Evolutionary conservation across 2,329 filamentous ascomycete genomes (phyloP), one percentile per base, ranked within the genome.

Genomic region (Penicillium frequentans): DNA sequence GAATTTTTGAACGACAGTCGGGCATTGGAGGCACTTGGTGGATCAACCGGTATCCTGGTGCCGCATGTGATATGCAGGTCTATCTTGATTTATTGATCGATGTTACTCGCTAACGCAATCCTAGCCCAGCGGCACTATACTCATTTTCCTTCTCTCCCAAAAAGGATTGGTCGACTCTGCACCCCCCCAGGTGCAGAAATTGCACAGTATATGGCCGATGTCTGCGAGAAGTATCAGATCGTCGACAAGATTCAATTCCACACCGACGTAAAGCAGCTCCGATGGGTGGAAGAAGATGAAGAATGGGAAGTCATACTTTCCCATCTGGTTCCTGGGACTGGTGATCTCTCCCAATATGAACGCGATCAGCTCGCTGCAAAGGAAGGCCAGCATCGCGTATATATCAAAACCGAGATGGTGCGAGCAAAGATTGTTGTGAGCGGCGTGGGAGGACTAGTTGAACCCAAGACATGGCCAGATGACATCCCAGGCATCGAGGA

Each of bases 1-100:
- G 77, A 27, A 79, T 89, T 65, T 88, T 87, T 57, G 86, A 89
- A 24, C 77, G 82, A 13, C 76, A 84, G 58, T 72, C 76, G 4
- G 79, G 80, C 3, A 76, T 87, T 44, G 86, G 86, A 31, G 86
- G 86, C 8, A 88, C 86, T 1, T 89, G 86, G 86, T 81, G 79
- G 70, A 80, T 81, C 45, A 89, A 88, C 67, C 75, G 79, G 31
- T 89, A 89, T 69, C 86, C 83, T 10, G 82, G 82, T 69, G 72
- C 75, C 54, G 83, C 83, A 7, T 86, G 84, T 64, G 84, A 86
- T 68, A 70, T 83, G 77, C 81, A 71, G 63, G 67, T 57, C 16
- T 37, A 1, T 16, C 9, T 33, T 11, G 14, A 26, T 42, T 7
- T 14, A 49, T 46, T 14, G 16, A 46, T 0, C 13, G 29, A 9